Base-by-base conservation (phyloP, 208 protist species). In the Trypanosoma mega region DNA sequence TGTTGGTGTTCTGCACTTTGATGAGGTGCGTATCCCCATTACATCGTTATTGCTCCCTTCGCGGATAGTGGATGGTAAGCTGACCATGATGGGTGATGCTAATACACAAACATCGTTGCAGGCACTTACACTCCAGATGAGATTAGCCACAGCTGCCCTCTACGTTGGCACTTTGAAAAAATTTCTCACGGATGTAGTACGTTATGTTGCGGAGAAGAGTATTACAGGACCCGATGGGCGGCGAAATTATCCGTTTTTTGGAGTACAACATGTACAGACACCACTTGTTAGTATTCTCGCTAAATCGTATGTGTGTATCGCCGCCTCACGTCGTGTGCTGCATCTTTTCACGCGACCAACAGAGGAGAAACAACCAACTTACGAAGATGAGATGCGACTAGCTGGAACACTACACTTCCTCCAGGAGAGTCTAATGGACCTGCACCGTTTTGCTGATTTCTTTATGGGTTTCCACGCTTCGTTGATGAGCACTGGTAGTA, bases 221-320 rank as follows among this genome's bases (percentile, higher is more conserved):
- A 68, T 95, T 39, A 74, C 91, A 3, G 89, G 89, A 29, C 80
- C 82, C 27, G 78, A 88, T 51, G 73, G 80, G 45, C 54, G 61
- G 16, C 78, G 85, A n/a, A 91, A 89, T 71, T 90, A 92, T 59
- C 85, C 89, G 5, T 88, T 82, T 54, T 74, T 93, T 44, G 89
- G 89, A 12, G 69, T 95, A 3, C 89, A 95, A 60, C 83, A 95
- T 52, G 80, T 95, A 33, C 89, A 95, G 54, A 87, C 83, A 1
- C 79, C 85, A 18, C 74, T 95, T 30, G 89, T 95, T 48, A 77
- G 80, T 50, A 63, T 88, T 34, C 43, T 92, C 43, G 80, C 70
- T 3, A 89, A 90, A 64, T 74, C 70, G 21, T 95, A 82, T 60
- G 76, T 88, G 39, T 92, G 93, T 51, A 58, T 92, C 30, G 50